Percentiles rank a stretch among this genome's conserved stretches.
These are phyloP conservation scores for Pythium oligandrum DNA, from an alignment of 352 stramenopile species.

Conservation along the genomic window DNA sequence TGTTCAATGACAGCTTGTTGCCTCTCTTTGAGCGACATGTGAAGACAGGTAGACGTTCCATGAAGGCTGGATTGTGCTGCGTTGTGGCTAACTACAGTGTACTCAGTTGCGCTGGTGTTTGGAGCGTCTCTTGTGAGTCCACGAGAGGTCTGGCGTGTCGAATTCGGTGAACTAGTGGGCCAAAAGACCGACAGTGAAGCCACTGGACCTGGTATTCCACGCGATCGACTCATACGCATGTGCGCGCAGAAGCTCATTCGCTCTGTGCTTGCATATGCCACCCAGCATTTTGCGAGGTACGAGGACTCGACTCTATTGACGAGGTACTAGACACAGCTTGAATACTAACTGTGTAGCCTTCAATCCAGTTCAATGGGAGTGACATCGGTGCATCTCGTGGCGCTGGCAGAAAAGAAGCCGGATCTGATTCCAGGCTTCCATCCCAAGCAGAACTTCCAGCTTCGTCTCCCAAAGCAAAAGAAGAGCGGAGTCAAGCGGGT, in stretches of 20 bases:
- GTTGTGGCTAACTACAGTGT: neutral
- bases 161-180: conserved; percentile 23
- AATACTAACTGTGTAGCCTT: too few species aligned
- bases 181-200: conserved; percentile 13
- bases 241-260: conserved; percentile 68
- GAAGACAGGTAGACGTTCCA: conserved; percentile 7
- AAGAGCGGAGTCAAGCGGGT: conserved; percentile 5
- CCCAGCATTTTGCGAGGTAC: conserved; percentile 34
- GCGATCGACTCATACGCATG: conserved; percentile 21
- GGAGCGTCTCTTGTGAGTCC: conserved; percentile 48
- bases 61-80: neutral
- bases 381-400: conserved; percentile 52
- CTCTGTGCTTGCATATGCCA: conserved; percentile 28
- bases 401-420: conserved; percentile 30
- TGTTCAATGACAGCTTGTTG: neutral
- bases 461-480: conserved; percentile 42
- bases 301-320: neutral
- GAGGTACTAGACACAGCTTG: too few species aligned
- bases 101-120: conserved; percentile 56
- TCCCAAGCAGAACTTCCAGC: conserved; percentile 54
- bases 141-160: conserved; percentile 43
- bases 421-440: conserved; percentile 40
- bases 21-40: neutral
- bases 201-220: conserved; percentile 5
- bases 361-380: conserved; percentile 27